phyloP scores from a whole-genome alignment of 768 basidiomycete genomes.

The Chalciporus pseudorubinellus region DNA sequence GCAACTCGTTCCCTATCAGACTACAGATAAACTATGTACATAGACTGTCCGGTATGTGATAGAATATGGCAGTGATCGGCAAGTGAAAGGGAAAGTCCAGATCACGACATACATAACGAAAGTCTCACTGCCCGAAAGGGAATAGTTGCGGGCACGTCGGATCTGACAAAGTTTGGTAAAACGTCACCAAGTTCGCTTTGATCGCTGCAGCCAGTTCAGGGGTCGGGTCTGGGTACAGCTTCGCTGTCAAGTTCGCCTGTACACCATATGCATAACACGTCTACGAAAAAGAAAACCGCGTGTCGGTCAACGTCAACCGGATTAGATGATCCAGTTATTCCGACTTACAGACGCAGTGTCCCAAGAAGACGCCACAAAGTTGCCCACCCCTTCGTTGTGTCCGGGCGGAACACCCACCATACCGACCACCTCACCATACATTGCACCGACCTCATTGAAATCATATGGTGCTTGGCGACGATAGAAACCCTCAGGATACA shows the following conservation, averaged over 20 bases:
- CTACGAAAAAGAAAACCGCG: too few species aligned
- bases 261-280: too few species aligned
- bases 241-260: too few species aligned
- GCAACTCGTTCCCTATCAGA: too few species aligned
- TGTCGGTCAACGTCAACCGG: too few species aligned
- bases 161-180: background rate
- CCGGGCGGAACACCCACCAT: slow-evolving; percentile 13
- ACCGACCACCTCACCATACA: background rate
- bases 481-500: slow-evolving; percentile 18
- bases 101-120: too few species aligned
- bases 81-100: too few species aligned
- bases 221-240: background rate
- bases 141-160: background rate
- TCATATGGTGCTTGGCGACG: slow-evolving; percentile 19
- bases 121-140: background rate
- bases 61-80: too few species aligned
- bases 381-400: slow-evolving; percentile 12
- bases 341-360: background rate
- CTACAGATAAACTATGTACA: too few species aligned
- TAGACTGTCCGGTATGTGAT: too few species aligned
- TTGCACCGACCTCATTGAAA: background rate
- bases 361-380: background rate
- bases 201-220: background rate
- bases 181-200: background rate
- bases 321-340: background rate